Percentiles rank a stretch among this genome's conserved stretches.
Evolutionary conservation across 1,284 basidiomycete genomes (phyloP).

Genomic region (Sparassis latifolia): DNA sequence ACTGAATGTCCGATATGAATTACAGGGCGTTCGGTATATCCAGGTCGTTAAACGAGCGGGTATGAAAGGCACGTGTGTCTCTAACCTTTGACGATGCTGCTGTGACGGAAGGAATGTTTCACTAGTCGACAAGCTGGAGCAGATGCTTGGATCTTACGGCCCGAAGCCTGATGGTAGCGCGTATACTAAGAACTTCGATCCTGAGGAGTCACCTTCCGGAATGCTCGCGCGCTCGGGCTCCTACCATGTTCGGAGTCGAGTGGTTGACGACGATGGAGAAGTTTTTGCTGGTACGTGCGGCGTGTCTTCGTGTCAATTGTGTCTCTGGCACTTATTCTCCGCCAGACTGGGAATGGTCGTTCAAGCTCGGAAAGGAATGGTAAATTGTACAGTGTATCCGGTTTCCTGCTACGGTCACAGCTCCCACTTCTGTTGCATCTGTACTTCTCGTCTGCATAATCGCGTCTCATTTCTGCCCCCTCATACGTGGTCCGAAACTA

Average conservation of each 20-base stretch:
- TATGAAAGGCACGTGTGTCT: slow-evolving; percentile 44
- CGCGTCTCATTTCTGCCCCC: slow-evolving; percentile 1
- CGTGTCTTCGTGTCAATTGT: not conserved
- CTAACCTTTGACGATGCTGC: slow-evolving; percentile 1
- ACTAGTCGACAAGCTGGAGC: slow-evolving; percentile 80
- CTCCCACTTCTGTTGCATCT: slow-evolving; percentile 10
- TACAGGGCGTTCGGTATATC: slow-evolving; percentile 75
- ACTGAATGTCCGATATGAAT: slow-evolving; percentile 3
- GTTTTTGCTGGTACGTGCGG: slow-evolving; percentile 61
- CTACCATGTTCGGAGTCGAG: slow-evolving; percentile 73
- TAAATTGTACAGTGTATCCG: slow-evolving; percentile 21
- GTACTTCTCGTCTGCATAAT: slow-evolving; percentile 16
- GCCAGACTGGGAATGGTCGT: slow-evolving; percentile 75
- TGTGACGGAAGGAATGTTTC: not conserved
- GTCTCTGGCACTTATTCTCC: not conserved
- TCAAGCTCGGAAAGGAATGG: slow-evolving; percentile 84
- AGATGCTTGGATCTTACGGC: slow-evolving; percentile 88
- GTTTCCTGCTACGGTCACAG: slow-evolving; percentile 9
- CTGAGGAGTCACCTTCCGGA: slow-evolving; percentile 79
- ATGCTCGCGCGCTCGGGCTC: slow-evolving; percentile 73
- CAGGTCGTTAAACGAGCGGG: slow-evolving; percentile 79
- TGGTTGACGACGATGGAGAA: slow-evolving; percentile 78
- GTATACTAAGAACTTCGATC: slow-evolving; percentile 66
- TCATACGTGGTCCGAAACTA: too few relatives aligned
- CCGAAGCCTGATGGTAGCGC: slow-evolving; percentile 52